Base-by-base conservation (phyloP, 768 basidiomycete genomes). In the Porpolomopsis calyptriformis region DNA sequence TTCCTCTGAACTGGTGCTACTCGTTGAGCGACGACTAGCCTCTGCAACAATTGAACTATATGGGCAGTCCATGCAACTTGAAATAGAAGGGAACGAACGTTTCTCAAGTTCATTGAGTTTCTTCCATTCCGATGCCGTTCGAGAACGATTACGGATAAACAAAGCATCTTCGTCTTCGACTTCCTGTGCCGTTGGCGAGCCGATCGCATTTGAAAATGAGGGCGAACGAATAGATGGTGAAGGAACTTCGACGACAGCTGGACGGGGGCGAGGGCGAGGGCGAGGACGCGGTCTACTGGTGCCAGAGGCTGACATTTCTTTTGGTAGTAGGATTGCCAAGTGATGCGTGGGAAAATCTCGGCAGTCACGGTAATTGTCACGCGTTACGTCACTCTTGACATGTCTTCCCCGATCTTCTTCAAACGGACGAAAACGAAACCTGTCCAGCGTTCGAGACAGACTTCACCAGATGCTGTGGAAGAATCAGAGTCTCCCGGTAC, bases 141-240 rank as follows among this genome's bases (percentile, higher is more conserved):
- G 68, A 48, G 72, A 72, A 36, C 64, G 67, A 57, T 86, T 89
- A 41, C 74, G 74, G 55, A 86, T 73, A 53, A 87, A 88, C 60
- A 76, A 66, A 12, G 74, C 76, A 59, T 88, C 84, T 41, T 85
- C 80, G 9, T 73, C 59, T 18, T 66, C 61, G 40, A 64, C 60
- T 16, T 57, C 60, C 36, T 52, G 54, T 7, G 53, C 43, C 23
- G 53, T 47, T 8, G 62, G 55, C 33, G 59, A 37, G 5, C 31
- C 52, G 6, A 59, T 42, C 31, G 52, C 43, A 43, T 50, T 20
- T n/a, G 52, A 39, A 18, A 56, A 47, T 16, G 55, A 24, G 10
- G 48, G 45, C 47, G 54, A 35, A 31, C 29, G 7, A 14, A 14
- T 31, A 29, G 45, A 11, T 36, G 19, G 40, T 38, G 23, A 52